These are phyloP conservation scores for Pythium insidiosum DNA, from an alignment of 352 stramenopile genomes.

Conservation along the genomic window DNA sequence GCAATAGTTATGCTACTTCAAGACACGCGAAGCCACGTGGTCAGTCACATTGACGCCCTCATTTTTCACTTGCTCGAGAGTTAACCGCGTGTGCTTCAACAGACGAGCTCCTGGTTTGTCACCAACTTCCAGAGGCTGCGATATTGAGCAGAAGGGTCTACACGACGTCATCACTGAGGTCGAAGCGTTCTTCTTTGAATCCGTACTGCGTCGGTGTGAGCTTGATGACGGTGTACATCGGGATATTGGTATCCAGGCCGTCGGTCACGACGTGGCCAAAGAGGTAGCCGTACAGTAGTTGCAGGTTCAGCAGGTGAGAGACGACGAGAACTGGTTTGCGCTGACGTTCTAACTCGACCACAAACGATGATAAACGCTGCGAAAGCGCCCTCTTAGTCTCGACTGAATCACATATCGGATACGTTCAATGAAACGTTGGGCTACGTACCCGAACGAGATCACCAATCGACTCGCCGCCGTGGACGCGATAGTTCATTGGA, in stretches of 20 bases:
- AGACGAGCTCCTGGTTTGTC: constrained; percentile 56
- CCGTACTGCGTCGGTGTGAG: constrained; percentile 37
- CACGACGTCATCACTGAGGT: constrained; percentile 13
- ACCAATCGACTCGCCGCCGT: constrained; percentile 34
- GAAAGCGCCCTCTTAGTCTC: too few species aligned
- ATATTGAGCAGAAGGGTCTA: constrained; percentile 4
- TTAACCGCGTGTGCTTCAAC: not conserved
- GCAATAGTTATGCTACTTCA: constrained; percentile 28
- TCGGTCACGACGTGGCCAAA: constrained; percentile 21
- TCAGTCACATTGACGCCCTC: constrained; percentile 8
- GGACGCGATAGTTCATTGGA: constrained; percentile 36
- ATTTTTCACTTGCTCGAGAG: not conserved
- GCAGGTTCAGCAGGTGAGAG: constrained; percentile 31
- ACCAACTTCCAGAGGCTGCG: constrained; percentile 55
- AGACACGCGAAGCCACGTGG: constrained; percentile 38
- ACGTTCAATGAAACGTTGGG: too few species aligned
- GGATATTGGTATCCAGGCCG: constrained; percentile 25
- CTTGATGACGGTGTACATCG: constrained; percentile 36
- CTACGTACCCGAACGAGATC: constrained; percentile 30
- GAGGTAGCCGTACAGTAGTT: constrained; percentile 38
- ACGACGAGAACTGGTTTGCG: constrained; percentile 32
- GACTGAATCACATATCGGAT: too few species aligned
- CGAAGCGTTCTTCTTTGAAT: constrained; percentile 37
- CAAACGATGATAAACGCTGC: constrained; percentile 34
- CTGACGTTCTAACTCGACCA: constrained; percentile 35